Evolutionary conservation across 2,329 filamentous ascomycete genomes (phyloP), one percentile per base, ranked within the genome.

Genomic region (Cercospora janseana): DNA sequence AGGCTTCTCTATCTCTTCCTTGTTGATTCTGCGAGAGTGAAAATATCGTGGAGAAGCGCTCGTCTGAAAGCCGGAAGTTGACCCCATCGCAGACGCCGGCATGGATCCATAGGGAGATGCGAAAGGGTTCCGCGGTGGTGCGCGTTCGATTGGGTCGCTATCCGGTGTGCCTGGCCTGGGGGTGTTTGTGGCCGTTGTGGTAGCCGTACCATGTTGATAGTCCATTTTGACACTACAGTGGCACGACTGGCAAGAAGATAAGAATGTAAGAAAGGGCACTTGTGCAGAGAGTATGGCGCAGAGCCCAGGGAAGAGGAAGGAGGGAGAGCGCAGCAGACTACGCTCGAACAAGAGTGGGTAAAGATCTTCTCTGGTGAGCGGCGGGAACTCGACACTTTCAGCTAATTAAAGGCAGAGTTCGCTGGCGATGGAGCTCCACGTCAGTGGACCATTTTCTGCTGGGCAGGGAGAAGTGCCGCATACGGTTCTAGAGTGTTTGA

Each of bases 1-100:
- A 9, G 88, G 86, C 71, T 87, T 85, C 66, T 89, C 84, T 3
- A 88, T 69, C 41, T 87, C 80, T 32, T 81, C 86, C 66, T 88
- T 88, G 65, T 77, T 79, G 26, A 92, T 79, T 54, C 86, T 75
- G 51, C 86, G 77, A 13, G 86, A 90, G 68, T 84, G 84, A 65
- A 91, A 92, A 70, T 85, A 89, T 46, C 65, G 65, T 31, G 65
- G 65, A 13, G 59, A 55, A 29, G 56, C 55, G 41, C 46, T 54
- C 46, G 52, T 56, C 40, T 66, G 65, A 28, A 73, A 54, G 29
- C 60, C 71, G 6, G 72, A 71, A 4, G 70, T 69, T 7, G 71
- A 75, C 8, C 66, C 71, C 35, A 68, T 69, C 6, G 66, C 67
- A 1, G 73, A 77, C 8, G 62, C 66, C 15, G 73, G 72, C 63